Evolutionary conservation across 179 eudicot genomes (phyloP).

Genomic region (Sideroxylon spinosum): DNA sequence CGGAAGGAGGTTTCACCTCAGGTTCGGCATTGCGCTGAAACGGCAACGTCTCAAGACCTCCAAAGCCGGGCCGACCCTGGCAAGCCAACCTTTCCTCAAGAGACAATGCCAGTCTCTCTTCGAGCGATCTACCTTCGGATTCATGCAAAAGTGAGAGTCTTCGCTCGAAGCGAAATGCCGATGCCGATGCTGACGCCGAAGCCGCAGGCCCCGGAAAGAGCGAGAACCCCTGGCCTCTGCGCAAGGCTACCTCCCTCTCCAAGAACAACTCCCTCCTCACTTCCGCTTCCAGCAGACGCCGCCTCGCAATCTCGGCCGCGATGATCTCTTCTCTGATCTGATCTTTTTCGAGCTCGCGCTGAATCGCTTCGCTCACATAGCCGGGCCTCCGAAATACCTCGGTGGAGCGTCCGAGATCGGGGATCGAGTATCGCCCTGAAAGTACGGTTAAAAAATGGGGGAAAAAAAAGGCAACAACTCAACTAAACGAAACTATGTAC

Average conservation of each 20-base stretch:
- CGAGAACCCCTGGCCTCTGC: slow-evolving; percentile 13
- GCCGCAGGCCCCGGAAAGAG: too few species aligned
- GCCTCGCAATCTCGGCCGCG: slow-evolving; percentile 36
- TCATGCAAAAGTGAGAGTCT: slow-evolving; percentile 21
- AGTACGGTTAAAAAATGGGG: background rate
- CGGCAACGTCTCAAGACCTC: slow-evolving; percentile 24
- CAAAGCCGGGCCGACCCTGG: slow-evolving; percentile 6
- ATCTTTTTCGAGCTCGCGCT: slow-evolving; percentile 52
- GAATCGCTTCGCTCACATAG: slow-evolving; percentile 26
- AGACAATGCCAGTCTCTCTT: slow-evolving; percentile 22
- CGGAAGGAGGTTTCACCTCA: slow-evolving; percentile 12
- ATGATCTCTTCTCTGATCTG: slow-evolving; percentile 52
- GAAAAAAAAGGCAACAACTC: background rate
- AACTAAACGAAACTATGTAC: background rate
- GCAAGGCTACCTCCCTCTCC: slow-evolving; percentile 42
- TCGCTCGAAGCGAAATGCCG: slow-evolving; percentile 19
- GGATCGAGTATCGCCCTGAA: slow-evolving; percentile 28
- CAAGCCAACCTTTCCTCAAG: slow-evolving; percentile 16
- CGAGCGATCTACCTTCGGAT: slow-evolving; percentile 15
- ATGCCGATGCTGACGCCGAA: background rate
- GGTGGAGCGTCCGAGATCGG: slow-evolving; percentile 1
- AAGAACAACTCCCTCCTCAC: slow-evolving; percentile 56
- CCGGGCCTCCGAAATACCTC: slow-evolving; percentile 4
- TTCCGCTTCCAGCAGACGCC: slow-evolving; percentile 54
- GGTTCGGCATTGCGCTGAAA: slow-evolving; percentile 31